Evolutionary conservation across 495 filamentous ascomycete genomes (phyloP), one percentile per base, ranked within the genome.

Genomic region (Mytilinidion resinicola): DNA sequence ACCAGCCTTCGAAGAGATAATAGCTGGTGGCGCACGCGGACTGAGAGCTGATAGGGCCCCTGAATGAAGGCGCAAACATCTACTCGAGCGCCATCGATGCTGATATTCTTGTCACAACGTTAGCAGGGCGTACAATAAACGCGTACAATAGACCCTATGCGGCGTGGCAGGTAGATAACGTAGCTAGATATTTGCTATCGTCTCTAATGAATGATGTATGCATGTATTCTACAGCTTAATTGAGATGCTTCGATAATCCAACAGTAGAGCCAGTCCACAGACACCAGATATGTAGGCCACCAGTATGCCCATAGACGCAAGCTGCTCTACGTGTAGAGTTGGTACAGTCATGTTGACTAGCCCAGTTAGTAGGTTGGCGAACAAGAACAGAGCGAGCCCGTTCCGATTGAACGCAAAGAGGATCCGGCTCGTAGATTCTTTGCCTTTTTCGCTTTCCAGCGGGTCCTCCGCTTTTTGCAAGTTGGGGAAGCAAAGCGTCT

Each of bases 311-410:
- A 96, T 88, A 3, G 89, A 82, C 46, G 74, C 67, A 9, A 75
- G 60, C 21, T 78, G 76, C 9, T 76, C 77, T 36, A 87, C 78
- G 67, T 90, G 78, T 66, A 96, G 70, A 1, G 95, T 97, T 43
- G 84, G 84, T 11, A 96, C 68, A 20, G 82, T 87, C 72, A 99
- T 70, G 69, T 99, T 97, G 41, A 96, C 88, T 4, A 86, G 67
- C 3, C 93, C 93, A 1, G 93, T 97, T 51, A 95, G 70, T 17
- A 97, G 70, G 67, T 97, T 99, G 4, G 95, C 90, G 15, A 90
- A 64, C 54, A 99, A 71, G 70, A 99, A 99, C 1, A 97, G 72
- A 0, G 84, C 83, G 19, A 99, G 73, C 0, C 93, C 95, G 52
- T 96, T 95, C 41, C 85, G 79, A 66, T 99, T 99, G 69, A 87